Percentiles rank a stretch among this genome's conserved stretches.
phyloP scores from a whole-genome alignment of 2,329 filamentous ascomycete genomes.

The Orbilia oligospora region DNA sequence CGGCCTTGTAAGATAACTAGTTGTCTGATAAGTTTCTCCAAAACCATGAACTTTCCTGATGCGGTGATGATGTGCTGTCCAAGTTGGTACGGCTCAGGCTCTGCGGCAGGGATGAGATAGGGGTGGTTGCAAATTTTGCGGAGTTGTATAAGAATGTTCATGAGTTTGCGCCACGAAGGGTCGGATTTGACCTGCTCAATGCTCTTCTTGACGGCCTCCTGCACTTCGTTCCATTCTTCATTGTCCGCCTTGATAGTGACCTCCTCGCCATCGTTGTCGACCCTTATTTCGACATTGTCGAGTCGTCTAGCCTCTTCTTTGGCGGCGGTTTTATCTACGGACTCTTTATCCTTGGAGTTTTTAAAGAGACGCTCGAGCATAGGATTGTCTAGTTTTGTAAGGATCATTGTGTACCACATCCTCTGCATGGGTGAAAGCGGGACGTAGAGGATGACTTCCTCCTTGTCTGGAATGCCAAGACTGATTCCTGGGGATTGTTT shows the following conservation, averaged over 20 bases:
- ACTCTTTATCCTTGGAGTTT: conserved; percentile 69
- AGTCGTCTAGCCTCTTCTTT: conserved; percentile 66
- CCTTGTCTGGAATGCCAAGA: conserved; percentile 73
- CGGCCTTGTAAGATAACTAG: conserved; percentile 70
- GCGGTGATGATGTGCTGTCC: conserved; percentile 70
- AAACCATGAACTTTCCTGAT: conserved; percentile 73
- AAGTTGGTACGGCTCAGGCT: conserved; percentile 69
- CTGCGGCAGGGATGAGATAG: conserved; percentile 70
- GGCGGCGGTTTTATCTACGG: conserved; percentile 58
- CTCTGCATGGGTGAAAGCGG: conserved; percentile 74
- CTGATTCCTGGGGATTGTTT: conserved; percentile 73
- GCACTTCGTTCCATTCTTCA: conserved; percentile 70
- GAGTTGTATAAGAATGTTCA: conserved; percentile 73
- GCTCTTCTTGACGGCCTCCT: conserved; percentile 68
- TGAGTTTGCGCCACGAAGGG: conserved; percentile 70
- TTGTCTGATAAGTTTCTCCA: conserved; percentile 71
- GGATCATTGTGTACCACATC: conserved; percentile 73
- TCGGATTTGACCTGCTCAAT: conserved; percentile 66
- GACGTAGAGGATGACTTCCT: conserved; percentile 73
- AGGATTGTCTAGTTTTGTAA: conserved; percentile 72
- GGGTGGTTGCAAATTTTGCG: conserved; percentile 73
- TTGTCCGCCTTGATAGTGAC: conserved; percentile 64
- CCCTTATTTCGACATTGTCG: conserved; percentile 66
- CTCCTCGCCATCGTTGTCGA: conserved; percentile 66
- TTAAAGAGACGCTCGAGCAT: conserved; percentile 72